These are phyloP conservation scores for Globisporangium abappressorium DNA, from an alignment of 352 stramenopile genomes.

Conservation along the genomic window DNA sequence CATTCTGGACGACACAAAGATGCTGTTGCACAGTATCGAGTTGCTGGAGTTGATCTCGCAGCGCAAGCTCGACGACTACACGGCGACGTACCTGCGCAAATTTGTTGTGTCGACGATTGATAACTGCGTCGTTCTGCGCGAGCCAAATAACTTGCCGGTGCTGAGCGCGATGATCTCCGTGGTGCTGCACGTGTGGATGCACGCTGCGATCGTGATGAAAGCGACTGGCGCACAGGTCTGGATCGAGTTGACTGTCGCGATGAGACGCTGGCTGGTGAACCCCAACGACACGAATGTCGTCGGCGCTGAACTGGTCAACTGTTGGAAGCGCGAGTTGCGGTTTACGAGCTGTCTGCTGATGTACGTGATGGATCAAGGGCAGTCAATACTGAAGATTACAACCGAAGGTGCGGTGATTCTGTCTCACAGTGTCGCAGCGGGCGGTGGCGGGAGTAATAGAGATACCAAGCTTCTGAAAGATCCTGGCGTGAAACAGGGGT, in stretches of 20 bases:
- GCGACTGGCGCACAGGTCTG: slow-evolving; percentile 62
- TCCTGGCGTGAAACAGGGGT: slow-evolving; percentile 43
- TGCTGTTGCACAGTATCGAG: slow-evolving; percentile 84
- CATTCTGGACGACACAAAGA: slow-evolving; percentile 78
- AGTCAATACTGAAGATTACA: slow-evolving; percentile 69
- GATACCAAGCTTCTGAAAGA: slow-evolving; percentile 46
- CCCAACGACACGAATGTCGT: slow-evolving; percentile 54
- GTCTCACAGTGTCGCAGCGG: slow-evolving; percentile 24
- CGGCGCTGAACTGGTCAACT: slow-evolving; percentile 68
- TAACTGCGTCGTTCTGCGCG: slow-evolving; percentile 70
- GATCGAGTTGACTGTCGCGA: slow-evolving; percentile 78
- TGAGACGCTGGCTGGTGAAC: slow-evolving; percentile 76
- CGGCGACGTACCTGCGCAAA: slow-evolving; percentile 82
- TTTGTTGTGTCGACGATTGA: slow-evolving; percentile 85
- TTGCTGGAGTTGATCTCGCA: slow-evolving; percentile 84
- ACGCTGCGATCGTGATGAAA: slow-evolving; percentile 60
- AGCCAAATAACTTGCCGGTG: slow-evolving; percentile 54
- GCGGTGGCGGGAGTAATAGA: slow-evolving; percentile 5
- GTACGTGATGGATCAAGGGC: slow-evolving; percentile 74
- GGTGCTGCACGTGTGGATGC: slow-evolving; percentile 86
- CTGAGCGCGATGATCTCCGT: slow-evolving; percentile 79
- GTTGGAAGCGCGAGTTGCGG: slow-evolving; percentile 81
- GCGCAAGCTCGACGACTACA: slow-evolving; percentile 79
- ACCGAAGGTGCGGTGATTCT: slow-evolving; percentile 54
- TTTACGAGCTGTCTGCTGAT: slow-evolving; percentile 81